Conservation (phyloP, 176 grass and related monocot genomes). For the bread wheat (Triticum aestivum) region IWGSC_CS_RefSeq_v2.1 NC_057812.1:9263150-9263649, state of each 20-base stretch:
- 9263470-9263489: constrained; percentile 40
- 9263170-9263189: constrained; percentile 55
- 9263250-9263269: background rate
- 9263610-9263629: background rate
- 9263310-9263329: constrained; percentile 62
- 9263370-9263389: background rate
- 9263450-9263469: constrained; percentile 52
- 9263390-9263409: background rate
- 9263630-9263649: background rate
- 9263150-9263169: constrained; percentile 75
- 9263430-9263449: background rate
- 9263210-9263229: background rate
- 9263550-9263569: constrained; percentile 25
- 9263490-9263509: constrained; percentile 38
- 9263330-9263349: constrained; percentile 80
- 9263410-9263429: no score
- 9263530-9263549: constrained; percentile 45
- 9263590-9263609: background rate
- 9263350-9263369: constrained; percentile 77
- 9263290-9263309: constrained; percentile 84
- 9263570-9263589: background rate
- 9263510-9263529: constrained; percentile 47
- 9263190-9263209: background rate
- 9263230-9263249: background rate
- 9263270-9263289: constrained; percentile 31